Base-by-base conservation (phyloP, 257 asterid genomes). In the Rauvolfia tetraphylla region DNA sequence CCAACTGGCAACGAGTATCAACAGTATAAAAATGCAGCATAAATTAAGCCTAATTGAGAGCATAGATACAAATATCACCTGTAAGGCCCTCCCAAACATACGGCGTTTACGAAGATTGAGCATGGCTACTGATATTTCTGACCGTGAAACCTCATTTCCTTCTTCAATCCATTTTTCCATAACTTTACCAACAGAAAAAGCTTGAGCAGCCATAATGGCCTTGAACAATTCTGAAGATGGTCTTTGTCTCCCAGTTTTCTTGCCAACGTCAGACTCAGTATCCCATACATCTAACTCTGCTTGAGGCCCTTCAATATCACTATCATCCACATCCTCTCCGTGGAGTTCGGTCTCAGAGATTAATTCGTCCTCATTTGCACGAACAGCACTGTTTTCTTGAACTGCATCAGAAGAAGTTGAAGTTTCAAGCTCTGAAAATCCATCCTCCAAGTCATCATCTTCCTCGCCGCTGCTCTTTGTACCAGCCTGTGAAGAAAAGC, bases 121-220 rank as follows among this genome's bases (percentile, higher is more conserved):
- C 79, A 84, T 78, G 54, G 91, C 76, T 18, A n/a, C 18, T 38
- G 84, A 49, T 68, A 81, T 79, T 20, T 85, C 92, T 18, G 84
- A 48, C 44, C 62, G 74, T 22, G 90, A 88, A 66, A 92, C 83
- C 75, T 88, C 87, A 75, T 90, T 88, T 76, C 97, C 97, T 74
- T 81, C 87, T 80, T 84, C 86, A 54, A 89, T 79, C 96, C 95
- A 90, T 83, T 89, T 87, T 73, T 87, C 90, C 85, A 88, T n/a
- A 74, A 80, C 82, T 46, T 68, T 82, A 67, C 76, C 41, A 79
- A 90, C 85, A 3, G 90, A 29, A 61, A 72, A 61, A 71, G 81
- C 66, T 49, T 82, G 76, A 73, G 83, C 78, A 79, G 80, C 86
- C 75, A 92, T 63, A 53, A 94, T 79, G 75, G 87, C 92, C 76